phyloP scores from a whole-genome alignment of 768 basidiomycete species.

The Phlegmacium glaucopus region DNA sequence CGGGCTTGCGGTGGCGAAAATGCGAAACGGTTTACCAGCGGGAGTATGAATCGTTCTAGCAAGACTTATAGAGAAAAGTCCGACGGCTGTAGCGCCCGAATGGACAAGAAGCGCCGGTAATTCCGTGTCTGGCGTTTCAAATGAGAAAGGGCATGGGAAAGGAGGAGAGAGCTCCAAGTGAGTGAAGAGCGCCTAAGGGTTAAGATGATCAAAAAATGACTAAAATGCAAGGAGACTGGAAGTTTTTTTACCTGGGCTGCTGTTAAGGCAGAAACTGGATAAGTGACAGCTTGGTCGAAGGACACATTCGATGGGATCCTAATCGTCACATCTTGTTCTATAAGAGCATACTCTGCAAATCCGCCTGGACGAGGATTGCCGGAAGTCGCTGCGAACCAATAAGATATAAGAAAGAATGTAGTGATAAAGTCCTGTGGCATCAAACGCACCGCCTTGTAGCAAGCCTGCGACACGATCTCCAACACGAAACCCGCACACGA shows the following conservation, averaged over 20 bases:
- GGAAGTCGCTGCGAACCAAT: slow-evolving; percentile 23
- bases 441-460: too few relatives aligned
- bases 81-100: too few relatives aligned
- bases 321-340: slow-evolving; percentile 30
- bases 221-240: too few relatives aligned
- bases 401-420: not conserved
- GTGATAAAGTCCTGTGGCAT: too few relatives aligned
- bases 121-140: too few relatives aligned
- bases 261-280: slow-evolving; percentile 30
- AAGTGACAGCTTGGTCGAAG: slow-evolving; percentile 31
- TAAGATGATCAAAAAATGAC: too few relatives aligned
- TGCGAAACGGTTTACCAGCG: slow-evolving; percentile 20
- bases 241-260: too few relatives aligned
- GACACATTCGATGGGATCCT: slow-evolving; percentile 20
- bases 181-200: too few relatives aligned
- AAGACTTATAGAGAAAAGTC: too few relatives aligned
- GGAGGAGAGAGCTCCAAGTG: too few relatives aligned
- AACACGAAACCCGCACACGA: slow-evolving; percentile 24
- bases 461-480: slow-evolving; percentile 32
- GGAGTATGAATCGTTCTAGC: slow-evolving; percentile 20
- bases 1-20: slow-evolving; percentile 28
- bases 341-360: slow-evolving; percentile 31
- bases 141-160: too few relatives aligned
- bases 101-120: too few relatives aligned
- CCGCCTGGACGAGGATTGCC: slow-evolving; percentile 28